phyloP scores from a whole-genome alignment of 1,284 basidiomycete genomes.

The Boletus semigastroideus region DNA sequence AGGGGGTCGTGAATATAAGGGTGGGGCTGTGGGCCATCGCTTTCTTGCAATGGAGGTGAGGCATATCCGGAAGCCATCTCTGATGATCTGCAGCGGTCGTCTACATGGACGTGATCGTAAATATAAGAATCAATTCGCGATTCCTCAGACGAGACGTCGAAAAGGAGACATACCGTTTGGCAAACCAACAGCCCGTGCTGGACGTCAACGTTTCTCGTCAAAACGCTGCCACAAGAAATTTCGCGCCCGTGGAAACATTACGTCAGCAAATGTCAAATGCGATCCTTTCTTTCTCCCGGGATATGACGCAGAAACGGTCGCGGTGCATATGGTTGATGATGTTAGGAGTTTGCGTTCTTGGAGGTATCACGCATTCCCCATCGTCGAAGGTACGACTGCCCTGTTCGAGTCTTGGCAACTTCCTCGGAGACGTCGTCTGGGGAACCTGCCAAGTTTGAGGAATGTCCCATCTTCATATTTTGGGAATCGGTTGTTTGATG shows the following conservation, averaged over 20 bases:
- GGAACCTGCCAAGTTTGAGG: not conserved
- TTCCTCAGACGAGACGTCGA: not conserved
- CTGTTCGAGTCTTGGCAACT: not conserved
- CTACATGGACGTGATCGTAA: conserved; percentile 12
- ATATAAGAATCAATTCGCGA: not conserved
- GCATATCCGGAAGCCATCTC: conserved; percentile 39
- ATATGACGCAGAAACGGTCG: too few relatives aligned
- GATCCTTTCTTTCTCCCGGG: too few relatives aligned
- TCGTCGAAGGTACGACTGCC: too few relatives aligned
- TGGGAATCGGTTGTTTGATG: not conserved
- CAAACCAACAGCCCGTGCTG: conserved; percentile 32
- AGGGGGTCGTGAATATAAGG: conserved; percentile 80
- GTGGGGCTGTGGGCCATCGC: conserved; percentile 44
- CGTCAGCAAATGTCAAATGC: too few relatives aligned
- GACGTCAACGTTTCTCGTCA: conserved; percentile 31
- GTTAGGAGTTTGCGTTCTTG: too few relatives aligned
- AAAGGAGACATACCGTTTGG: conserved; percentile 22
- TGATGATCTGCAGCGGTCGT: conserved; percentile 31
- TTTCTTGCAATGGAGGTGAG: conserved; percentile 34
- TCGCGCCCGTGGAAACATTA: conserved; percentile 36
- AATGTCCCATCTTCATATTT: not conserved
- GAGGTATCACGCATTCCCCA: too few relatives aligned
- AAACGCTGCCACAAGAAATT: conserved; percentile 30
- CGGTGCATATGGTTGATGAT: too few relatives aligned
- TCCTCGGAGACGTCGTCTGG: not conserved